Conservation (phyloP, 1,284 basidiomycete species). For the Butyriboletus appendiculatus region DNA sequence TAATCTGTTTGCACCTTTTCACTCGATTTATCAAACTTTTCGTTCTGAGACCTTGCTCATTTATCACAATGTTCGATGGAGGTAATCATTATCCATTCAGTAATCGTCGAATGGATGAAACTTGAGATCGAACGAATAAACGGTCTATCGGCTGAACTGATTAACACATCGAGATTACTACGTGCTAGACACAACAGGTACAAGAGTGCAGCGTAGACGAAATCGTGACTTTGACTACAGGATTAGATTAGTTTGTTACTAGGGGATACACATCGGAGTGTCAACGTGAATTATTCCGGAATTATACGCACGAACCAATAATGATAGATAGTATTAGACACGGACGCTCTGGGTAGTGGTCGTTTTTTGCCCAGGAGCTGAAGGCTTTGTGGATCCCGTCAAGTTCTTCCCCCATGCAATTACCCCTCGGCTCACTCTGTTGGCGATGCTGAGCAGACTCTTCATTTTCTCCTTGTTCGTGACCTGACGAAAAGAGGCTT, state of each 20-base stretch:
- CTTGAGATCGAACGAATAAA: not conserved
- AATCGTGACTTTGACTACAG: slow-evolving; percentile 4
- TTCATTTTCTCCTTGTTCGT: slow-evolving; percentile 21
- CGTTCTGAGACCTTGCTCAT: not conserved
- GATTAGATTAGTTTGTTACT: slow-evolving; percentile 18
- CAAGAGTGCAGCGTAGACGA: slow-evolving; percentile 9
- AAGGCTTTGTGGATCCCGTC: slow-evolving; percentile 19
- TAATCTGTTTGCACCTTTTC: not conserved
- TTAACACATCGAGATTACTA: slow-evolving; percentile 17
- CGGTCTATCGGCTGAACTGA: not conserved
- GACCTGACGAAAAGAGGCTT: slow-evolving; percentile 12
- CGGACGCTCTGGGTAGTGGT: not conserved
- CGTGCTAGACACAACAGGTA: slow-evolving; percentile 4
- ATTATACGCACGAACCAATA: slow-evolving; percentile 12
- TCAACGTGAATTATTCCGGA: slow-evolving; percentile 2
- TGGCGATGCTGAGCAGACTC: slow-evolving; percentile 22
- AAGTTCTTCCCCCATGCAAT: slow-evolving; percentile 34
- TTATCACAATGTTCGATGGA: not conserved
- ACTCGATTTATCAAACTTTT: not conserved
- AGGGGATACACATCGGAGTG: slow-evolving; percentile 28
- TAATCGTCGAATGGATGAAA: not conserved
- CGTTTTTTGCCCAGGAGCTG: not conserved
- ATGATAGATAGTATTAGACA: slow-evolving; percentile 12
- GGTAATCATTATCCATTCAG: not conserved
- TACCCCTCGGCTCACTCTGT: slow-evolving; percentile 30